These are phyloP conservation scores for Amauroascus verrucosus DNA, from an alignment of 2,329 filamentous ascomycete species.

Conservation along the genomic window DNA sequence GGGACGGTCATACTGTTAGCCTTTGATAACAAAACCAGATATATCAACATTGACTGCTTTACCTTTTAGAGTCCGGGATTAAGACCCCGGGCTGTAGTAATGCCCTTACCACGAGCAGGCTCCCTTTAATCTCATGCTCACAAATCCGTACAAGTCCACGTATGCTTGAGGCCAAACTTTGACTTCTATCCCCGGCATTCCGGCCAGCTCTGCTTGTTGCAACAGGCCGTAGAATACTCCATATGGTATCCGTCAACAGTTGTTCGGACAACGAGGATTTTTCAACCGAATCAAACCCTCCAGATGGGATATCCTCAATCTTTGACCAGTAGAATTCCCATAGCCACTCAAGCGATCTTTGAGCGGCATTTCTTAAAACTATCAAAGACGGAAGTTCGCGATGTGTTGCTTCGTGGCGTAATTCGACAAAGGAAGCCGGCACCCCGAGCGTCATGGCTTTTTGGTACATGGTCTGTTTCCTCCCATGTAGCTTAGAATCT, in stretches of 20 bases:
- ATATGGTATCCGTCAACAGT: background rate
- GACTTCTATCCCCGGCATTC: background rate
- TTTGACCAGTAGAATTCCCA: slow-evolving; percentile 77
- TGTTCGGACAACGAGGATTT: background rate
- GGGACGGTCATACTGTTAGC: background rate
- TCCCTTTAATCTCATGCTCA: slow-evolving; percentile 1
- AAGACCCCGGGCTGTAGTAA: slow-evolving; percentile 10
- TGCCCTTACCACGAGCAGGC: slow-evolving; percentile 2
- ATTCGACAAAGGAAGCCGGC: slow-evolving; percentile 67
- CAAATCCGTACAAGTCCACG: slow-evolving; percentile 10
- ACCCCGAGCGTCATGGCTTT: slow-evolving; percentile 34
- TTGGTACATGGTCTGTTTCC: slow-evolving; percentile 38
- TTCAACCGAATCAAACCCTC: background rate
- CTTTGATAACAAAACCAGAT: slow-evolving; percentile 8
- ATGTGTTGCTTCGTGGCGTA: slow-evolving; percentile 82
- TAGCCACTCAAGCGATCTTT: slow-evolving; percentile 68
- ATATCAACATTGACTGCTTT: background rate
- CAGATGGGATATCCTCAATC: slow-evolving; percentile 28
- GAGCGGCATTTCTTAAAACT: slow-evolving; percentile 59
- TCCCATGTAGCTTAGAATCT: slow-evolving; percentile 34
- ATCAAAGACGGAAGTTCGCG: slow-evolving; percentile 70
- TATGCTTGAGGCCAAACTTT: background rate
- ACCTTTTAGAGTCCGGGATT: slow-evolving; percentile 11
- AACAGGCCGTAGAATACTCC: slow-evolving; percentile 4
- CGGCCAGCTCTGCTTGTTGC: background rate